Percentiles rank a stretch among this genome's conserved stretches.
Evolutionary conservation across 805 yeast species (phyloP).

Genomic region (Spathaspora passalidarum): DNA sequence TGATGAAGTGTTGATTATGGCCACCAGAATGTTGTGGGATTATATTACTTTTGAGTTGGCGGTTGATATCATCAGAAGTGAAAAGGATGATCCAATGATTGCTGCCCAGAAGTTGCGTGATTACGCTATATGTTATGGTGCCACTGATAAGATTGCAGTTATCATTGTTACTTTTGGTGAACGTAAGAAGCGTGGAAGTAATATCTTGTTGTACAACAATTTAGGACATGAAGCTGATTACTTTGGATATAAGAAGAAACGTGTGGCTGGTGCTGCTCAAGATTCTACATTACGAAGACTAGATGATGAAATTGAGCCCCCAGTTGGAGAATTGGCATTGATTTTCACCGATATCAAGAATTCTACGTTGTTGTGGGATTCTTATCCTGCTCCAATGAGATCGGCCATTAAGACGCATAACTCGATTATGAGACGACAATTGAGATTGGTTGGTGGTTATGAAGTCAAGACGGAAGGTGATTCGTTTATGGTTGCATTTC

Average conservation of each 20-base stretch:
- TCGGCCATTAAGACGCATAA: slow-evolving; percentile 95
- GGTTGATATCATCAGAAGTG: slow-evolving; percentile 84
- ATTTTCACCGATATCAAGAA: slow-evolving; percentile 97
- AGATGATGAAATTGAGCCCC: slow-evolving; percentile 91
- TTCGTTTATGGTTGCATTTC: slow-evolving; percentile 97
- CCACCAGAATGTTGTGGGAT: slow-evolving; percentile 84
- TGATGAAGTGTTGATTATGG: slow-evolving; percentile 85
- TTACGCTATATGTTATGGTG: slow-evolving; percentile 91
- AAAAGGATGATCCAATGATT: slow-evolving; percentile 75
- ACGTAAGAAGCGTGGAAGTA: slow-evolving; percentile 33
- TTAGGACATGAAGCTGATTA: slow-evolving; percentile 35
- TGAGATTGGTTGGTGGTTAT: slow-evolving; percentile 92
- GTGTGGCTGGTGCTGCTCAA: slow-evolving; percentile 26
- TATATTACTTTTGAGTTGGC: slow-evolving; percentile 78
- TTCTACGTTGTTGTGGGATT: slow-evolving; percentile 92
- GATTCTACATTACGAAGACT: slow-evolving; percentile 80
- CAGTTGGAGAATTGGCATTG: slow-evolving; percentile 90
- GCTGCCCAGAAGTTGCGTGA: slow-evolving; percentile 95
- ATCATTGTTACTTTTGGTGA: slow-evolving; percentile 72
- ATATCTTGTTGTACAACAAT: slow-evolving; percentile 30
- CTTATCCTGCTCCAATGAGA: slow-evolving; percentile 90
- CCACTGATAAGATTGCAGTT: slow-evolving; percentile 72
- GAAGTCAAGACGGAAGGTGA: slow-evolving; percentile 99
- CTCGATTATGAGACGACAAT: slow-evolving; percentile 87
- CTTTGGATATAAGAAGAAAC: slow-evolving; percentile 39